Conservation (phyloP, 169 alveolate genomes). For the Cryptosporidium felis region DNA sequence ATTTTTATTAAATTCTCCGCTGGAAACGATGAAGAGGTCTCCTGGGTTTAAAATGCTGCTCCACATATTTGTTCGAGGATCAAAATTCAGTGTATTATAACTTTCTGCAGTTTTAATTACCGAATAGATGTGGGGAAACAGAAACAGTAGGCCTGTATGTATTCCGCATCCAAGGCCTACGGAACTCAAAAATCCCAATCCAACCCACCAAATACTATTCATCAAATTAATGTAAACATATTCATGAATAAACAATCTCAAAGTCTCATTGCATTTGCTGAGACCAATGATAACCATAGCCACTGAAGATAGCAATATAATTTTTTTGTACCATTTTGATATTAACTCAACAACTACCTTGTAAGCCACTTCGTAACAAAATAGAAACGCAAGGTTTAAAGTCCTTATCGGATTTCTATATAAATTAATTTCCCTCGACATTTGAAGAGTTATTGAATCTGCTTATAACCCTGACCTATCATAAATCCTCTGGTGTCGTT, state of each 20-base stretch:
- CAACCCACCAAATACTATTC: slow-evolving; percentile 81
- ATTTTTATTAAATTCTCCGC: slow-evolving; percentile 38
- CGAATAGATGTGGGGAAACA: slow-evolving; percentile 82
- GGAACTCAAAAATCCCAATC: slow-evolving; percentile 79
- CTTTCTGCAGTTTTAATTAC: slow-evolving; percentile 79
- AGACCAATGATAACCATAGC: background rate
- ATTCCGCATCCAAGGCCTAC: slow-evolving; percentile 84
- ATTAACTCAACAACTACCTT: background rate
- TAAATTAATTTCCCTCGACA: background rate
- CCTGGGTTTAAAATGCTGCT: slow-evolving; percentile 43
- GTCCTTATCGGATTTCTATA: slow-evolving; percentile 46
- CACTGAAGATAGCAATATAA: background rate
- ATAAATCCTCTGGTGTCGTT: no score
- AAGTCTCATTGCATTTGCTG: background rate
- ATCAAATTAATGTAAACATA: slow-evolving; percentile 60
- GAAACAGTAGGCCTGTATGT: slow-evolving; percentile 82
- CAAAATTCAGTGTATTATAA: slow-evolving; percentile 77
- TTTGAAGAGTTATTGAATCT: no score
- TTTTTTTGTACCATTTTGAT: slow-evolving; percentile 10
- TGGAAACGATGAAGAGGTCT: slow-evolving; percentile 13
- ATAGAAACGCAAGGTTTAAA: slow-evolving; percentile 27
- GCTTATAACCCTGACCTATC: no score
- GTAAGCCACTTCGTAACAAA: slow-evolving; percentile 12
- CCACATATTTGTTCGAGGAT: slow-evolving; percentile 73
- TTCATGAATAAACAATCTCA: background rate